phyloP scores from a whole-genome alignment of 805 yeast species.

The Myxozyma geophila region DNA sequence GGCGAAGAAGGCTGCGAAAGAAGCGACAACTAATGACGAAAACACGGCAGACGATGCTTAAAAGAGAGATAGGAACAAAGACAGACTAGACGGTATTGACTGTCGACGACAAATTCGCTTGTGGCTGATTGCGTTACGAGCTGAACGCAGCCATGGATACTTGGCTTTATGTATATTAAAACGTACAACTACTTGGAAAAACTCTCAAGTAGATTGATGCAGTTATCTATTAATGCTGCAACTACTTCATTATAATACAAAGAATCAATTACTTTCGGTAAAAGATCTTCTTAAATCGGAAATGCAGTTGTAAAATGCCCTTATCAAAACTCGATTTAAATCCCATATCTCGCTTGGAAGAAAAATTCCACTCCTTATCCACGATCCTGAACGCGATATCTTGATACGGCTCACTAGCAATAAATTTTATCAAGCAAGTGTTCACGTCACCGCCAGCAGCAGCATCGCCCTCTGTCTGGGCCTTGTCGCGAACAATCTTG shows the following conservation, averaged over 20 bases:
- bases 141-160: not conserved
- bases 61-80: not conserved
- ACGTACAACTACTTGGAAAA: no score
- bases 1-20: conserved; percentile 20
- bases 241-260: not conserved
- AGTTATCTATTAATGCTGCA: not conserved
- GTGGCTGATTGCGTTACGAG: no score
- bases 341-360: conserved; percentile 39
- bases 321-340: conserved; percentile 44
- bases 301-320: conserved; percentile 47
- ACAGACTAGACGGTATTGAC: no score
- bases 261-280: conserved; percentile 38
- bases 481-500: conserved; percentile 38
- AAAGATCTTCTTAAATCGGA: conserved; percentile 43
- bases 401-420: conserved; percentile 45
- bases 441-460: conserved; percentile 33
- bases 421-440: conserved; percentile 43
- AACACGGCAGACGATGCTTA: not conserved
- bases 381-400: conserved; percentile 46
- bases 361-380: conserved; percentile 46
- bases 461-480: conserved; percentile 5
- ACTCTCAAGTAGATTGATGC: no score
- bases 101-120: no score
- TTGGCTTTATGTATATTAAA: not conserved
- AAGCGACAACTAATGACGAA: conserved; percentile 1